These are phyloP conservation scores for Malassezia yamatoensis DNA, from an alignment of 1,284 basidiomycete genomes.

Conservation along the genomic window DNA sequence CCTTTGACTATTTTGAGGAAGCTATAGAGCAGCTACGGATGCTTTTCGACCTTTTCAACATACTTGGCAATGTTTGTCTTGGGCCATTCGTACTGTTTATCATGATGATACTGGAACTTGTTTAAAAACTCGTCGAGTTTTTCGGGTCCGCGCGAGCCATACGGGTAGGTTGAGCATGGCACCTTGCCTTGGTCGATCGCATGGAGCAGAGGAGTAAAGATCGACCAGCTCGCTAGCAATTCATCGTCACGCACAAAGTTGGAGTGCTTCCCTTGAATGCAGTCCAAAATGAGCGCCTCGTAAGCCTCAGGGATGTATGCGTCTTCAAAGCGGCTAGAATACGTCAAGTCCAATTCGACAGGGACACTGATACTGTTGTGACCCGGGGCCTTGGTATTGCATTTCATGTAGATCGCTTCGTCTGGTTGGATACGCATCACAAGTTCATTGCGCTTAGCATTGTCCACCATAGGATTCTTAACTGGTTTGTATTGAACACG, in stretches of 20 bases:
- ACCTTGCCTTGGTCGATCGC: constrained; percentile 43
- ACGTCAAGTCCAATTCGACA: constrained; percentile 37
- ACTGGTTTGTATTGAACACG: constrained; percentile 43
- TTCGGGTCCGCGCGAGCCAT: constrained; percentile 39
- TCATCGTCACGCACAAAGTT: constrained; percentile 49
- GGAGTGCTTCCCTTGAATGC: constrained; percentile 47
- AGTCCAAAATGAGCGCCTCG: constrained; percentile 47
- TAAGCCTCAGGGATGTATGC: constrained; percentile 47
- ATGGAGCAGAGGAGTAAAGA: constrained; percentile 47
- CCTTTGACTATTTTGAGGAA: not conserved
- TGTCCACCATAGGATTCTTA: constrained; percentile 24
- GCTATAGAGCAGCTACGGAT: not conserved
- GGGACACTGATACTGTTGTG: constrained; percentile 29
- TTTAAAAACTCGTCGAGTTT: constrained; percentile 38
- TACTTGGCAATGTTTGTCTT: constrained; percentile 20
- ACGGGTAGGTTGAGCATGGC: constrained; percentile 38
- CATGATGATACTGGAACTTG: constrained; percentile 24
- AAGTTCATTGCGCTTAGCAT: constrained; percentile 41
- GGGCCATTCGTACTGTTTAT: constrained; percentile 19
- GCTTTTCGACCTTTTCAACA: not conserved
- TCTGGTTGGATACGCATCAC: constrained; percentile 46
- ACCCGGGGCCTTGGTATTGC: constrained; percentile 44
- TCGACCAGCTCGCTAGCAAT: constrained; percentile 45
- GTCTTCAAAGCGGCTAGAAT: constrained; percentile 41
- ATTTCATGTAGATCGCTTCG: constrained; percentile 44